Conservation (phyloP, 73 alveolate species). For the Paramecium biaurelia region DNA sequence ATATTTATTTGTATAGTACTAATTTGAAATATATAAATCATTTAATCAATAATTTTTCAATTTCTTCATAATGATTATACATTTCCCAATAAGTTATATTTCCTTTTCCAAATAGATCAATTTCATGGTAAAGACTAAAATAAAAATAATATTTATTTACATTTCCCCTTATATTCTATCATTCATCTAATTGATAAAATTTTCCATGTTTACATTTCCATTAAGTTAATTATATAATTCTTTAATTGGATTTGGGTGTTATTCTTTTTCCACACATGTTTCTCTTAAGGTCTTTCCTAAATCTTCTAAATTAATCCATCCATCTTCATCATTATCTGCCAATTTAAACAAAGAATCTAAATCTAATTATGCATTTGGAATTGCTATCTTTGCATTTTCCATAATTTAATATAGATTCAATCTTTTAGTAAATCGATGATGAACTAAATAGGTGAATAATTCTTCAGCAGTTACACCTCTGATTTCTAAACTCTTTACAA, state of each 20-base stretch:
- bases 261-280: not conserved
- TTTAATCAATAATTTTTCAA: not conserved
- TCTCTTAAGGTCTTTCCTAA: not conserved
- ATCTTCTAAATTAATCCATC: conserved; percentile 49
- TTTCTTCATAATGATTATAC: conserved; percentile 47
- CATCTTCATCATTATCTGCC: conserved; percentile 46
- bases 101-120: conserved; percentile 41
- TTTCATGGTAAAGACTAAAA: conserved; percentile 39
- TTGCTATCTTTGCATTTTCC: conserved; percentile 20
- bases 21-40: not conserved
- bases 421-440: conserved; percentile 29
- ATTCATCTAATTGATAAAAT: not conserved
- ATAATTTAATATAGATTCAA: not conserved
- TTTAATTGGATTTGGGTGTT: not conserved
- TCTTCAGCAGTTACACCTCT: conserved; percentile 57
- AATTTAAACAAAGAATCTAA: not conserved
- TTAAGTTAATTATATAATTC: not conserved
- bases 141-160: not conserved
- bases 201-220: not conserved
- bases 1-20: not conserved
- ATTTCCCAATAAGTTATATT: conserved; percentile 14
- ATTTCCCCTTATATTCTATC: conserved; percentile 15
- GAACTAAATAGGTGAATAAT: conserved; percentile 31
- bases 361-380: conserved; percentile 39
- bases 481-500: not conserved